These are phyloP conservation scores for Thelonectria blattea DNA, from an alignment of 2,329 filamentous ascomycete species.

Conservation along the genomic window DNA sequence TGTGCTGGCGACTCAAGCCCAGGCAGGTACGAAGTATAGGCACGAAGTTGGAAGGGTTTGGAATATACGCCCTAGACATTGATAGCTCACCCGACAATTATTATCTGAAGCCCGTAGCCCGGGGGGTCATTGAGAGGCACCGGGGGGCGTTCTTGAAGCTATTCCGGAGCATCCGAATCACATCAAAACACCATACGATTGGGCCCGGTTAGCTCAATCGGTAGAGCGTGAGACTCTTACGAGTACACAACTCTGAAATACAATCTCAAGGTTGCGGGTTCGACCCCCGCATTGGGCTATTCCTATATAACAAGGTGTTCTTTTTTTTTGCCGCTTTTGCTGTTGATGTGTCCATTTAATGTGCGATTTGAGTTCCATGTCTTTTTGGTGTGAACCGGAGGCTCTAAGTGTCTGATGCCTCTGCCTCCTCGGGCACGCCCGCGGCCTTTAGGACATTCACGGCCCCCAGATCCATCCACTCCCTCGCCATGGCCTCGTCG, in stretches of 20 bases:
- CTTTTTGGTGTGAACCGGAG: too few species aligned
- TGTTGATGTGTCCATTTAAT: too few species aligned
- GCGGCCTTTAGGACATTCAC: slow-evolving; percentile 13
- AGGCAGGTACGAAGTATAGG: neutral
- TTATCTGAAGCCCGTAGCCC: neutral
- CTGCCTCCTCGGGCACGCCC: slow-evolving; percentile 17
- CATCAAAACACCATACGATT: neutral
- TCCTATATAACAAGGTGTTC: neutral
- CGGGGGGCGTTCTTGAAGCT: too few species aligned
- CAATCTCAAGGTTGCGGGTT: slow-evolving; percentile 1
- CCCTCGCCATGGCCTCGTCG: slow-evolving; percentile 2
- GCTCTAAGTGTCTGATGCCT: too few species aligned
- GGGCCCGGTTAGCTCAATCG: slow-evolving; percentile 4
- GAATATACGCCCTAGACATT: neutral
- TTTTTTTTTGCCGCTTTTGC: too few species aligned
- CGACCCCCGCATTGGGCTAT: slow-evolving; percentile 3
- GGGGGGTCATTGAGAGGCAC: too few species aligned
- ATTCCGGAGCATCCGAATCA: too few species aligned
- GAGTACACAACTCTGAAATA: neutral
- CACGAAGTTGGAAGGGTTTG: neutral
- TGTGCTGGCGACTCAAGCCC: neutral
- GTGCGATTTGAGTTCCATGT: too few species aligned
- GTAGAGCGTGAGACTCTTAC: slow-evolving; percentile 4
- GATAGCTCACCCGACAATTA: neutral
- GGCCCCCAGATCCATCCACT: slow-evolving; percentile 20